Percentiles rank a stretch among this genome's conserved stretches.
phyloP scores from a whole-genome alignment of 1,139 yeast genomes.

The Suhomyces yuchorum region DNA sequence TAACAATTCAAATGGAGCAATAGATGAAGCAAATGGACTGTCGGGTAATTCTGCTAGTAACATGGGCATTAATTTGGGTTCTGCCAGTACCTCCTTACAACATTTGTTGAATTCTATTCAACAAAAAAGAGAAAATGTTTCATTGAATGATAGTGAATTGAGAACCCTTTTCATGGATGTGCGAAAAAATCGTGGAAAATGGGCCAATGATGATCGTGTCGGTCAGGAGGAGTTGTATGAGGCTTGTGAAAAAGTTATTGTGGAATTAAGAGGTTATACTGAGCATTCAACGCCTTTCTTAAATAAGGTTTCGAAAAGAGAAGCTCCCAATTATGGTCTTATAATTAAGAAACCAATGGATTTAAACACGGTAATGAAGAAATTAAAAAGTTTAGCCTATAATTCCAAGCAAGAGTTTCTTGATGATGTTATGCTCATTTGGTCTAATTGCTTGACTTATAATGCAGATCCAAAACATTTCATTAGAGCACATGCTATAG shows the following conservation, averaged over 20 bases:
- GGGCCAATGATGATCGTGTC: conserved; percentile 92
- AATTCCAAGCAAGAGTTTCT: conserved; percentile 85
- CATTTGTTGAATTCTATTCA: conserved; percentile 81
- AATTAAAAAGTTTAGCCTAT: conserved; percentile 78
- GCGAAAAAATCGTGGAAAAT: conserved; percentile 90
- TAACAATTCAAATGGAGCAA: conserved; percentile 3
- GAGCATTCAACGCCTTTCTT: conserved; percentile 96
- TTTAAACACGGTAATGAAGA: conserved; percentile 88
- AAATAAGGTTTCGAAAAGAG: conserved; percentile 92
- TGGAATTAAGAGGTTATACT: conserved; percentile 87
- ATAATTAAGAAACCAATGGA: conserved; percentile 96
- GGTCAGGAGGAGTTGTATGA: conserved; percentile 98
- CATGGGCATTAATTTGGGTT: conserved; percentile 59
- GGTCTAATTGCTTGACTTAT: conserved; percentile 92
- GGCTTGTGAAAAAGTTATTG: conserved; percentile 92
- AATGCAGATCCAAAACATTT: conserved; percentile 96
- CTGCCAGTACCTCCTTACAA: conserved; percentile 79
- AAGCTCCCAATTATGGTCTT: conserved; percentile 93
- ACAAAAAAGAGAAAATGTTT: conserved; percentile 69
- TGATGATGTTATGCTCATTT: conserved; percentile 88
- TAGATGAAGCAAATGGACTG: conserved; percentile 9
- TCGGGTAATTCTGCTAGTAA: conserved; percentile 15
- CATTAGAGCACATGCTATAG: conserved; percentile 86
- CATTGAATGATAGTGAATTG: conserved; percentile 81
- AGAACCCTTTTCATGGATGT: conserved; percentile 88